These are phyloP conservation scores for Fragosphaeria purpurea DNA, from an alignment of 2,329 filamentous ascomycete species.

Conservation along the genomic window DNA sequence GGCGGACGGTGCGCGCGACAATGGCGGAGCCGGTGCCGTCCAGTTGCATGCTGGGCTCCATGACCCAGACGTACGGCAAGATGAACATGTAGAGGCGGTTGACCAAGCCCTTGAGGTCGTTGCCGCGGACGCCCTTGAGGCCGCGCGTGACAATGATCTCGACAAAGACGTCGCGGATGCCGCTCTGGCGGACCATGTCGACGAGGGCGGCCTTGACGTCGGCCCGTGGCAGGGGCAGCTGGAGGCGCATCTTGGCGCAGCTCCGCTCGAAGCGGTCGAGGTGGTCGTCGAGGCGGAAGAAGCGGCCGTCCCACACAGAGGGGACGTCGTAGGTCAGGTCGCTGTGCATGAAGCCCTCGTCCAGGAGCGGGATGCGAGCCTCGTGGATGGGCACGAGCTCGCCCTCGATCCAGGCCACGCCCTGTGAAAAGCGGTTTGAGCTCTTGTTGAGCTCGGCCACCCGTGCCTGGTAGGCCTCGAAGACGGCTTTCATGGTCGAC, in stretches of 20 bases:
- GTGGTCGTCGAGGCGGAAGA: conserved; percentile 42
- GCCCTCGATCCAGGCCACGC: conserved; percentile 36
- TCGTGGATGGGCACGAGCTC: conserved; percentile 31
- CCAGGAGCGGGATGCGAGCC: conserved; percentile 38
- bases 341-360: conserved; percentile 42
- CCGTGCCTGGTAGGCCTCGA: conserved; percentile 7
- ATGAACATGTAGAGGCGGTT: conserved; percentile 38
- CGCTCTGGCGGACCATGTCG: conserved; percentile 35
- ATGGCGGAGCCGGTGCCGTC: conserved; percentile 32
- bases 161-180: conserved; percentile 39
- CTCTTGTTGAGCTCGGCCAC: conserved; percentile 20
- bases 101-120: conserved; percentile 24
- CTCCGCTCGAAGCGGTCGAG: conserved; percentile 31
- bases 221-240: conserved; percentile 29
- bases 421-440: conserved; percentile 29
- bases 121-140: conserved; percentile 28
- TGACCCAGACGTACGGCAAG: conserved; percentile 39
- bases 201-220: conserved; percentile 29
- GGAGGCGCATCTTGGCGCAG: conserved; percentile 35
- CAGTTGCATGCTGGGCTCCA: conserved; percentile 33
- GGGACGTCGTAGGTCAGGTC: conserved; percentile 44
- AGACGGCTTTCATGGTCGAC: conserved; percentile 9
- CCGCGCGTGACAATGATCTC: conserved; percentile 42
- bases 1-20: conserved; percentile 17
- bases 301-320: conserved; percentile 39